Base-by-base conservation (phyloP, 257 asterid genomes). In the Marsdenia floribunda region DNA sequence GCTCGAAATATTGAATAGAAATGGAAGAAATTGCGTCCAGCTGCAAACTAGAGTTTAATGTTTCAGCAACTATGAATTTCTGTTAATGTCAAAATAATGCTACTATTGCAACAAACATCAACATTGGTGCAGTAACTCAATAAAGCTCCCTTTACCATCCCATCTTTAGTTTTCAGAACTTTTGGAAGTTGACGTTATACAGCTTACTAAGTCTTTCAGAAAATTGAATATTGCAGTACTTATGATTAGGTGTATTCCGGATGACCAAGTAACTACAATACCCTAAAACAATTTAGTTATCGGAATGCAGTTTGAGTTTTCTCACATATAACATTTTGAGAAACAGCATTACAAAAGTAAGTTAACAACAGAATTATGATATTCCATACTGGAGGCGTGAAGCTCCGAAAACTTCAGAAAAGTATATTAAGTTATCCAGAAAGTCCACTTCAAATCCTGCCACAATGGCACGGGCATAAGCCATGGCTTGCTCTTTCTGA, bases 401-500 rank as follows among this genome's bases (percentile, higher is more conserved):
- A 84, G 96, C 97, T 61, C 96, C 97, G 79, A 90, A 92, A n/a
- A 86, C 75, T 72, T 92, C 92, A 40, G 96, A 89, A 80, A 92
- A 90, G 86, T 85, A 85, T 69, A 90, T 80, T 53, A 92, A 96
- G 79, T 92, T 95, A 72, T 90, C 90, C 71, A 90, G 77, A 61
- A 80, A 74, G 57, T 89, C 96, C 70, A 92, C 85, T 73, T 88
- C 93, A 78, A 90, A 92, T 68, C 96, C 97, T 7, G 93, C 97
- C 79, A 90, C 97, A 21, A 89, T 89, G 50, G 97, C 97, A 75
- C 97, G 91, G 11, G 96, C 96, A 82, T 86, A 90, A 70, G 96
- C 96, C 97, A 92, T 90, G 76, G 96, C 96, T 80, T 92, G 96
- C 81, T 92, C 96, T 83, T 92, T 92, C 82, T 76, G 82, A 33